Evolutionary conservation across 805 yeast species (phyloP).

Genomic region (Kodamaea fukazawae): DNA sequence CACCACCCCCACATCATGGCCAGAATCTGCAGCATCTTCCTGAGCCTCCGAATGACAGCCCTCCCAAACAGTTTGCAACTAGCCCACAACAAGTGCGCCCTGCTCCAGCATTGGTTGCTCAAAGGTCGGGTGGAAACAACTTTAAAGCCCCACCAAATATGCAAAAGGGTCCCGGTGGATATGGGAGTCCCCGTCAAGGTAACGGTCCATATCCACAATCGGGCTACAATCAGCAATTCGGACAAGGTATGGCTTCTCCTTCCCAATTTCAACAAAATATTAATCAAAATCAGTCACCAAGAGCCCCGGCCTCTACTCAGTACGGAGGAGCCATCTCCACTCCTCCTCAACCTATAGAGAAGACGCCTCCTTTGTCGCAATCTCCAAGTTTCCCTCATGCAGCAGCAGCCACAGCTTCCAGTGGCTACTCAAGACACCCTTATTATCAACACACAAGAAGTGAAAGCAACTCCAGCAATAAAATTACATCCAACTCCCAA

Average conservation of each 20-base stretch:
- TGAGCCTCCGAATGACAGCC: too few relatives aligned
- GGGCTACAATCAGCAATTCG: too few relatives aligned
- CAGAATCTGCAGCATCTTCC: neutral
- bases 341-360: too few relatives aligned
- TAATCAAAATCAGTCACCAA: too few relatives aligned
- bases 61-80: neutral
- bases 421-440: conserved; percentile 4
- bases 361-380: neutral
- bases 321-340: too few relatives aligned
- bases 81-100: neutral
- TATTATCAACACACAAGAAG: conserved; percentile 7
- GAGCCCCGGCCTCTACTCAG: too few relatives aligned
- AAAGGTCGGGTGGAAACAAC: neutral
- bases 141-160: neutral
- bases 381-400: conserved; percentile 7
- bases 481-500: too few relatives aligned
- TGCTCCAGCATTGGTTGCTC: neutral
- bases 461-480: conserved; percentile 1
- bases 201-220: too few relatives aligned
- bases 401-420: conserved; percentile 8
- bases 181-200: too few relatives aligned
- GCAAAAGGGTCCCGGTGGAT: too few relatives aligned
- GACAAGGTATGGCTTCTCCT: too few relatives aligned
- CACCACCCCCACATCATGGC: conserved; percentile 5
- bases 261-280: too few relatives aligned